Evolutionary conservation across 2,329 filamentous ascomycete genomes (phyloP).

Genomic region (Phyllosticta ampelicida): DNA sequence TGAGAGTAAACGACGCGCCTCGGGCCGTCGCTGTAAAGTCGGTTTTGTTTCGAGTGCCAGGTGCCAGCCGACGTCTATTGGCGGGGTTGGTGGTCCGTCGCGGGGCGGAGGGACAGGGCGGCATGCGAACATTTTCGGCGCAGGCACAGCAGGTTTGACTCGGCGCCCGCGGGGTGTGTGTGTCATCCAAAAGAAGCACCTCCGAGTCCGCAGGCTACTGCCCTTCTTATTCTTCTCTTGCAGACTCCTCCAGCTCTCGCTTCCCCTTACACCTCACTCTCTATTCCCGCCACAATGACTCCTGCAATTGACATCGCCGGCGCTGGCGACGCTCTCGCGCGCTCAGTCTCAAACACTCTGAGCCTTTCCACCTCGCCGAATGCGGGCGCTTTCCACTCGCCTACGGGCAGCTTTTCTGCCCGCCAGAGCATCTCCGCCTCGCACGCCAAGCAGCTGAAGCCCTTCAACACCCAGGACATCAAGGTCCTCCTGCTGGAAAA

Average conservation of each 20-base stretch:
- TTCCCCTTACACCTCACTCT: neutral
- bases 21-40: neutral
- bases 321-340: slow-evolving; percentile 20
- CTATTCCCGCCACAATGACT: slow-evolving; percentile 18
- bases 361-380: slow-evolving; percentile 66
- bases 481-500: slow-evolving; percentile 95
- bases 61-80: neutral
- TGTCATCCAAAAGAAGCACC: slow-evolving; percentile 1
- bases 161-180: neutral
- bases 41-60: neutral
- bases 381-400: slow-evolving; percentile 65
- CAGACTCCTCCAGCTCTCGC: neutral
- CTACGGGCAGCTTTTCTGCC: slow-evolving; percentile 48
- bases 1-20: neutral
- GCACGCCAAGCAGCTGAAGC: slow-evolving; percentile 70
- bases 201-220: neutral
- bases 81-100: neutral
- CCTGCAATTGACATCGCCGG: slow-evolving; percentile 27
- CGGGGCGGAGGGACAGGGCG: slow-evolving; percentile 1
- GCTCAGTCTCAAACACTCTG: slow-evolving; percentile 48
- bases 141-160: neutral
- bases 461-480: slow-evolving; percentile 90
- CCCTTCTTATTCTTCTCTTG: neutral
- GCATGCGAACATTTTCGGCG: slow-evolving; percentile 1
- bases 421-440: slow-evolving; percentile 23